Conservation (phyloP, 140 eudicot genomes). For the Anethum foeniculum region DNA sequence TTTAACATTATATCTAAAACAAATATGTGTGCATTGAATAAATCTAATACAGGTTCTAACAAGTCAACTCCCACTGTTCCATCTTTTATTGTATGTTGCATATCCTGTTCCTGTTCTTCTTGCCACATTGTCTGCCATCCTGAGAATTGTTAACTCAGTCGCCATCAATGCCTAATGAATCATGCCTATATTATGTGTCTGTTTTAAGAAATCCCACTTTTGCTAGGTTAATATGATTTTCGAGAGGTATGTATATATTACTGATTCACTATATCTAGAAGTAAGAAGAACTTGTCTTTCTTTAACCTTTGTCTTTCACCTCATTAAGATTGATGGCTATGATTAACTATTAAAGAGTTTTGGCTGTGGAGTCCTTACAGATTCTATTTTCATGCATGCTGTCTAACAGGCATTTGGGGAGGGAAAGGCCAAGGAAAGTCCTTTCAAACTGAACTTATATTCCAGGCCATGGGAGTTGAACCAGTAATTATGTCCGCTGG, state of each 20-base stretch:
- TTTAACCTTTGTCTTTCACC: background rate
- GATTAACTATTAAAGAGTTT: background rate
- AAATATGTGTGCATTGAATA: background rate
- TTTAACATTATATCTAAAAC: background rate
- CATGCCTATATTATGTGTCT: background rate
- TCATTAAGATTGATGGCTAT: background rate
- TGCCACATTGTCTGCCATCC: background rate
- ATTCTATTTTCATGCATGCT: background rate
- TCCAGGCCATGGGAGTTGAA: slow-evolving; percentile 87
- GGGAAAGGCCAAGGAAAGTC: slow-evolving; percentile 99
- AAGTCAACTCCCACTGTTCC: background rate
- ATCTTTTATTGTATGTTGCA: background rate
- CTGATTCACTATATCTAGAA: background rate
- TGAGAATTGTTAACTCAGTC: background rate
- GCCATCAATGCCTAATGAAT: background rate
- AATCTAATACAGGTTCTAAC: background rate
- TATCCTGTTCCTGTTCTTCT: background rate
- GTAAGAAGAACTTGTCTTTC: background rate
- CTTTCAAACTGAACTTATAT: slow-evolving; percentile 94
- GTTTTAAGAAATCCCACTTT: background rate
- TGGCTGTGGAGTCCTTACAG: slow-evolving; percentile 1
- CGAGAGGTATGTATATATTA: background rate
- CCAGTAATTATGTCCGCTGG: slow-evolving; percentile 98
- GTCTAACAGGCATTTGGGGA: slow-evolving; percentile 82
- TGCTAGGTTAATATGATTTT: background rate